These are phyloP conservation scores for Lepraria neglecta DNA, from an alignment of 495 filamentous ascomycete species.

Conservation along the genomic window DNA sequence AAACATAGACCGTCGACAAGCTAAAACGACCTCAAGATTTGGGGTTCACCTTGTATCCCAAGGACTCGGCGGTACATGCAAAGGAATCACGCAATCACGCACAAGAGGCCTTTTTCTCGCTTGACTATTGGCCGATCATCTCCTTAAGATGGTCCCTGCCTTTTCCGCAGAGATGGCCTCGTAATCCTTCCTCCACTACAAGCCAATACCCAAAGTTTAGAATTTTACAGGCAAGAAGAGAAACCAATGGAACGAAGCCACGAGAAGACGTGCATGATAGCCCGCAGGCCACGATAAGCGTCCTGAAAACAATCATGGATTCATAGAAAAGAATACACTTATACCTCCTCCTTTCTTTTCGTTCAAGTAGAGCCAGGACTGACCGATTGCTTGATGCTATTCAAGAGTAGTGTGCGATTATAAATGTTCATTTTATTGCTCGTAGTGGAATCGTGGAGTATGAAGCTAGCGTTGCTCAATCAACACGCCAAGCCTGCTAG, in stretches of 20 bases:
- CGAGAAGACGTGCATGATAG: constrained; percentile 13
- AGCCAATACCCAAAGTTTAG: constrained; percentile 4
- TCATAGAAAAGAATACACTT: no score
- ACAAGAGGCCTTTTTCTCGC: background rate
- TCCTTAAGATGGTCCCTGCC: background rate
- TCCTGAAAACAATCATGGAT: background rate
- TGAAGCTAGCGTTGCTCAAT: background rate
- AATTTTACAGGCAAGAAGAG: background rate
- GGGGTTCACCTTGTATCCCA: no score
- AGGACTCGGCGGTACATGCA: background rate
- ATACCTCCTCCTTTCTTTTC: no score
- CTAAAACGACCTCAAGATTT: background rate
- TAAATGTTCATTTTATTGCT: no score
- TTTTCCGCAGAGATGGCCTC: background rate
- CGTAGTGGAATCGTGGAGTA: no score
- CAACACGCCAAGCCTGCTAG: constrained; percentile 1
- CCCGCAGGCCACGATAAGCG: constrained; percentile 1
- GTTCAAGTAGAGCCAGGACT: no score
- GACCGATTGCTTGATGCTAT: no score
- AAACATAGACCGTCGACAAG: background rate
- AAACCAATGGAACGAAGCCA: constrained; percentile 20
- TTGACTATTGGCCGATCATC: background rate
- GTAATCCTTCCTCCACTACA: background rate
- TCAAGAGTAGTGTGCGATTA: no score
- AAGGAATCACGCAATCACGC: constrained; percentile 1